A percentile compares a stretch with the other conserved stretches of the same genome.
Conservation (phyloP, 2,329 filamentous ascomycete species). For the Fusarium nelsonii region DNA sequence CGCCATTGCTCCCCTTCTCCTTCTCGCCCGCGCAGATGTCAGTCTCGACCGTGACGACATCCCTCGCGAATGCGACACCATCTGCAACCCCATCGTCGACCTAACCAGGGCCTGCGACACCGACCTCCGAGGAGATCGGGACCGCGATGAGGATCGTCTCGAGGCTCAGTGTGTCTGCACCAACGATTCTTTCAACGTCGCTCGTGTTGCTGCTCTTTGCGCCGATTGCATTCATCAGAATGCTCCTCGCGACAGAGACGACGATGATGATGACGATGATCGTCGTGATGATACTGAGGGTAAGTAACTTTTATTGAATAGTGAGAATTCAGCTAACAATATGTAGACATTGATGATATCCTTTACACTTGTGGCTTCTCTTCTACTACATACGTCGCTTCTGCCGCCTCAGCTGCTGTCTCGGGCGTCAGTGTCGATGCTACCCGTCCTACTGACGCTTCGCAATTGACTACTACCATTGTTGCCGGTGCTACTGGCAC, state of each 20-base stretch:
- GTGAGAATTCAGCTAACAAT: background rate
- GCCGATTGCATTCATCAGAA: slow-evolving; percentile 55
- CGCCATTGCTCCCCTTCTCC: slow-evolving; percentile 47
- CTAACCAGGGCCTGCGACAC: slow-evolving; percentile 55
- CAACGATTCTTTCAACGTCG: slow-evolving; percentile 57
- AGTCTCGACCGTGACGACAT: slow-evolving; percentile 53
- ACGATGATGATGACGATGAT: slow-evolving; percentile 41
- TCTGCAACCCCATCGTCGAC: slow-evolving; percentile 54
- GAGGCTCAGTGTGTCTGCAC: slow-evolving; percentile 57
- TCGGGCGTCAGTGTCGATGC: slow-evolving; percentile 51
- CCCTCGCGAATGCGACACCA: slow-evolving; percentile 51
- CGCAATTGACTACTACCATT: slow-evolving; percentile 54
- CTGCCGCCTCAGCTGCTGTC: slow-evolving; percentile 46
- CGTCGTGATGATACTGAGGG: slow-evolving; percentile 41
- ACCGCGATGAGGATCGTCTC: slow-evolving; percentile 54
- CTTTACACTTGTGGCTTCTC: slow-evolving; percentile 53
- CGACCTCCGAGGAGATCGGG: slow-evolving; percentile 47
- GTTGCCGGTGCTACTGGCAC: slow-evolving; percentile 29
- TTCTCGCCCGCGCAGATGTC: slow-evolving; percentile 51
- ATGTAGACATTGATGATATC: slow-evolving; percentile 53
- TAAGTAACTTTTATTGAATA: background rate
- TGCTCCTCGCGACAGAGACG: slow-evolving; percentile 31
- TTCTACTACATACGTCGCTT: slow-evolving; percentile 48
- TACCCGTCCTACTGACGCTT: slow-evolving; percentile 49
- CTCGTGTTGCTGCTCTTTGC: slow-evolving; percentile 53